Evolutionary conservation across 352 stramenopile species (phyloP).

Genomic region (Pythium grandisporangium): DNA sequence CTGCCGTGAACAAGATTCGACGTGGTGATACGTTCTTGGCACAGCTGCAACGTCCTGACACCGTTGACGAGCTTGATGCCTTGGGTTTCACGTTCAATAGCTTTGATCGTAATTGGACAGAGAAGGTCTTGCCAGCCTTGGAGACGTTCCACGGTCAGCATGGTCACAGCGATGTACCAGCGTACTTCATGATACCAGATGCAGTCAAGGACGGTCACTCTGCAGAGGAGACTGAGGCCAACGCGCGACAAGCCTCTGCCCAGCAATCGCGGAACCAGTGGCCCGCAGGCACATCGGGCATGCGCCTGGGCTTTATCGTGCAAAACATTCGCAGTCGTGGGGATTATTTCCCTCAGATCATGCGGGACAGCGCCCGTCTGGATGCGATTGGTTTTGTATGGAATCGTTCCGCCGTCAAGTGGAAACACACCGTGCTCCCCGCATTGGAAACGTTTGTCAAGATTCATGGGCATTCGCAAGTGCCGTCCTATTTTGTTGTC

Average conservation of each 20-base stretch:
- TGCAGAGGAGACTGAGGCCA: no score
- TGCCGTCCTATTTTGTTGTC: slow-evolving; percentile 43
- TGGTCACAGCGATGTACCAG: slow-evolving; percentile 28
- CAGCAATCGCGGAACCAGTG: slow-evolving; percentile 21
- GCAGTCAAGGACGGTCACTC: no score
- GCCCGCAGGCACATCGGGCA: slow-evolving; percentile 20
- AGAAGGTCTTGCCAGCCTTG: slow-evolving; percentile 37
- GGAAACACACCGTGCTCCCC: slow-evolving; percentile 31
- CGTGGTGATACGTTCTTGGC: slow-evolving; percentile 14
- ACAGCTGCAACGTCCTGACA: slow-evolving; percentile 23
- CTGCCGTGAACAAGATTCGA: slow-evolving; percentile 40
- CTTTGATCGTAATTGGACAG: slow-evolving; percentile 37
- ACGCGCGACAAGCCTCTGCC: no score
- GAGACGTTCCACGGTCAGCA: slow-evolving; percentile 25
- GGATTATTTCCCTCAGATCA: slow-evolving; percentile 38
- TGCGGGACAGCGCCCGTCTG: slow-evolving; percentile 28
- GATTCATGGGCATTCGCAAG: slow-evolving; percentile 16
- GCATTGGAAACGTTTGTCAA: slow-evolving; percentile 32
- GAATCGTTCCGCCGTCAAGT: slow-evolving; percentile 31
- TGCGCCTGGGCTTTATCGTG: slow-evolving; percentile 41
- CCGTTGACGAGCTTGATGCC: slow-evolving; percentile 19
- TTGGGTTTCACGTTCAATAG: slow-evolving; percentile 44
- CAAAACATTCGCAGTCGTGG: slow-evolving; percentile 39
- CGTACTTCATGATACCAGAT: slow-evolving; percentile 28
- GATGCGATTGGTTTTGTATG: slow-evolving; percentile 51